A percentile compares a stretch with the other conserved stretches of the same genome.
These are phyloP conservation scores for Xerophyta viscosa DNA, from an alignment of 106 monocot genomes.

Conservation along the genomic window DNA sequence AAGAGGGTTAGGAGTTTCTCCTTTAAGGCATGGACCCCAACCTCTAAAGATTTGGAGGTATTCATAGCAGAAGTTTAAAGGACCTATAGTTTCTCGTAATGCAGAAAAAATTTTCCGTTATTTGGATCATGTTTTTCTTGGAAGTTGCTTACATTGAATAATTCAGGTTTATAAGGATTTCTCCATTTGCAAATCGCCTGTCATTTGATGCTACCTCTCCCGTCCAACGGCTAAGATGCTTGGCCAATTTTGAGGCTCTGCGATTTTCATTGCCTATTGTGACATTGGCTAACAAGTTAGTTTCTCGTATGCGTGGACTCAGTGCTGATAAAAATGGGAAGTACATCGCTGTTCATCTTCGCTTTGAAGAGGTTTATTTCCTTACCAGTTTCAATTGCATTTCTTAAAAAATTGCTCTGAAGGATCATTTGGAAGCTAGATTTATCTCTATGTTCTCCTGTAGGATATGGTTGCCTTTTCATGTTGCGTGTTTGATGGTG, in stretches of 20 bases:
- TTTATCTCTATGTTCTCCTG: constrained; percentile 4
- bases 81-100: too few relatives aligned
- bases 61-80: too few relatives aligned
- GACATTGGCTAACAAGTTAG: constrained; percentile 62
- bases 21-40: too few relatives aligned
- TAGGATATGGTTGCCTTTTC: constrained; percentile 99
- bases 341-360: constrained; percentile 94
- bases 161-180: constrained; percentile 90
- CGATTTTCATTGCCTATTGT: constrained; percentile 79
- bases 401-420: neutral
- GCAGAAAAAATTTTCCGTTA: too few relatives aligned
- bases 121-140: too few relatives aligned
- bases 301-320: constrained; percentile 74
- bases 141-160: too few relatives aligned
- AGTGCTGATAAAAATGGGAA: constrained; percentile 56
- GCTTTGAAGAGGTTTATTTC: constrained; percentile 86
- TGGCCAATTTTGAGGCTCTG: constrained; percentile 94
- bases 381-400: neutral
- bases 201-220: constrained; percentile 70
- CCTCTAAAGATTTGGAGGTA: too few relatives aligned
- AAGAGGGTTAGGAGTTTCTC: too few relatives aligned
- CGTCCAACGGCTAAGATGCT: constrained; percentile 85
- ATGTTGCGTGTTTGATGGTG: constrained; percentile 95
- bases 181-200: constrained; percentile 98
- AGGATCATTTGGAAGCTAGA: neutral